These are phyloP conservation scores for Platanthera zijinensis DNA, from an alignment of 106 monocot species.

Conservation along the genomic window DNA sequence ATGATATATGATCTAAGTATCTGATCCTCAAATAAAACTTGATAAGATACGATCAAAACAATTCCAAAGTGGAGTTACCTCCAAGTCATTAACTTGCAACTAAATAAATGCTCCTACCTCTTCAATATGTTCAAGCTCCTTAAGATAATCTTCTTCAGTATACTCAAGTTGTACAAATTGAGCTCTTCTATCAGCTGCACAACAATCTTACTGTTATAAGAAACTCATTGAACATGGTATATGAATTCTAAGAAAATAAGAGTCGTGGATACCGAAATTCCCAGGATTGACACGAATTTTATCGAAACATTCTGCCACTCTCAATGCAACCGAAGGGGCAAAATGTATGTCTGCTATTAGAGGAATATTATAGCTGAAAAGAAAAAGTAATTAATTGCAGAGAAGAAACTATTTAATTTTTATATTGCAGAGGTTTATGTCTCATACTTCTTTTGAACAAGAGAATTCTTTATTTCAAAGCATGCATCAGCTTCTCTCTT, in stretches of 20 bases:
- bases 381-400: constrained; percentile 6
- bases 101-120: constrained; percentile 35
- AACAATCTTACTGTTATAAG: constrained; percentile 1
- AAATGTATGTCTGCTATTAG: constrained; percentile 98
- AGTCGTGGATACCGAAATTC: constrained; percentile 72
- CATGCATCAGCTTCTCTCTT: constrained; percentile 98
- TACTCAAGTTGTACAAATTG: constrained; percentile 91
- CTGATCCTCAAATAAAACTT: no score
- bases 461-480: constrained; percentile 95
- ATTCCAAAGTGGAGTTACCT: no score
- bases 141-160: constrained; percentile 86
- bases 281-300: constrained; percentile 99
- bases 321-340: constrained; percentile 88
- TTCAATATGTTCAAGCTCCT: constrained; percentile 98
- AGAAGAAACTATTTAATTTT: not conserved
- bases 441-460: constrained; percentile 89
- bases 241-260: not conserved
- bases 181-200: constrained; percentile 90
- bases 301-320: constrained; percentile 99
- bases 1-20: no score
- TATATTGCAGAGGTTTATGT: not conserved
- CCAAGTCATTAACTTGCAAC: not conserved
- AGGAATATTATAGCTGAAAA: constrained; percentile 91
- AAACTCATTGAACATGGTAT: not conserved
- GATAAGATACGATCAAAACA: no score